Base-by-base conservation (phyloP, 495 filamentous ascomycete genomes). In the Penicillium herquei region DNA sequence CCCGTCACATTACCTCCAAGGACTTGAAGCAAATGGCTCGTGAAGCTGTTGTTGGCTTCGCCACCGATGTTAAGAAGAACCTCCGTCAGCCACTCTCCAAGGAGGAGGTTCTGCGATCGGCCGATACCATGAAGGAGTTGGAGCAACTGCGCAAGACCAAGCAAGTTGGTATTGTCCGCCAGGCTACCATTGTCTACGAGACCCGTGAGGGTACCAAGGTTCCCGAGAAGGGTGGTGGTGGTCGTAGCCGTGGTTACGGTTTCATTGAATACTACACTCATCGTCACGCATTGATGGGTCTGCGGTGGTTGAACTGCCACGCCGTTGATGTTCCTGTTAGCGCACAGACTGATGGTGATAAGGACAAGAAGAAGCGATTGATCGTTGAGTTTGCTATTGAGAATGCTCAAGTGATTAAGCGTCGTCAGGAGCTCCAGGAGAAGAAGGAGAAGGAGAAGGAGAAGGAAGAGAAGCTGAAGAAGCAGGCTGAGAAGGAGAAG, bases 351-450 rank as follows among this genome's bases (percentile, higher is more conserved):
- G 69, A 70, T 18, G 81, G 81, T 14, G 59, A 72, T 26, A 66
- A 78, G 52, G 85, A 87, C 48, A 81, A 77, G 66, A 89, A 85
- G 69, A 89, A 89, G 70, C 78, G 92, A 12, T 70, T 98, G 46
- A 90, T 99, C 69, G 93, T 92, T 35, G 94, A 99, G 68, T 99
- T 99, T 74, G 93, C 94, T 11, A 96, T 99, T 67, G 94, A 99
- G 71, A 99, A 99, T 61, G 92, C 90, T 6, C 90, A 96, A 63
- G 94, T 99, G 5, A 88, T 99, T 35, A 77, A 81, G 54, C 78
- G 94, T 52, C 76, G 94, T 21, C 84, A 80, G 57, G 89, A 92
- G 56, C 77, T 79, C 18, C 87, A 96, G 66, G 77, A 76, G 47
- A 91, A 84, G 68, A 75, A 79, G 14, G 58, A 59, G 39, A 65